phyloP scores from a whole-genome alignment of 2,329 filamentous ascomycete genomes.

The Harringtonia aguacate region DNA sequence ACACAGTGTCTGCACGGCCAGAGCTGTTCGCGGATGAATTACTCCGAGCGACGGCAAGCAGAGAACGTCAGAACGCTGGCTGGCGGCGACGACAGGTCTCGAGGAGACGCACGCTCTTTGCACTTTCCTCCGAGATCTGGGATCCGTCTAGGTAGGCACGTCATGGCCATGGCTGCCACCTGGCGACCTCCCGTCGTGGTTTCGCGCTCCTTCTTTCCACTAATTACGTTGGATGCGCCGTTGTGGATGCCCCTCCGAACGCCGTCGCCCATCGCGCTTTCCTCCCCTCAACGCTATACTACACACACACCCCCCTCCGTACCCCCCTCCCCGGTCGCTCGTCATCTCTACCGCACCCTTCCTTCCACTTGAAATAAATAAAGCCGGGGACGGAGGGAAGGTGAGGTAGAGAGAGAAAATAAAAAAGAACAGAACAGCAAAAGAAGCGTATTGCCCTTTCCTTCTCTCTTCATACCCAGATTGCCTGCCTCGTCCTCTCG shows the following conservation, averaged over 20 bases:
- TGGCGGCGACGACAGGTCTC: too few species aligned
- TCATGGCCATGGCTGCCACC: too few species aligned
- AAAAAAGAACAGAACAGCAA: background rate
- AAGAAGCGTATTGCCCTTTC: background rate
- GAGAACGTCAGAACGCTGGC: too few species aligned
- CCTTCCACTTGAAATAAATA: background rate
- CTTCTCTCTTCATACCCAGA: background rate
- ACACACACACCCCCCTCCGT: constrained; percentile 1
- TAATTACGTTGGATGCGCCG: background rate
- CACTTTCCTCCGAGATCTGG: too few species aligned
- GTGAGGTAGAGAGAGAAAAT: background rate
- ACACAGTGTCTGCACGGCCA: too few species aligned
- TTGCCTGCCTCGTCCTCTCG: constrained; percentile 6
- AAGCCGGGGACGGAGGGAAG: background rate
- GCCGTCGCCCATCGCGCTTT: constrained; percentile 1
- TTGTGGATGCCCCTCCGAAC: constrained; percentile 5
- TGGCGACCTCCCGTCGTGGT: too few species aligned
- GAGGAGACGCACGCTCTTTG: too few species aligned
- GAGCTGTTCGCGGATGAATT: too few species aligned
- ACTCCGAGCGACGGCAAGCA: too few species aligned
- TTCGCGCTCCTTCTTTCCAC: background rate
- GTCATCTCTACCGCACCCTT: constrained; percentile 8
- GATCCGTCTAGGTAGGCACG: too few species aligned
- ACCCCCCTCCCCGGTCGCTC: constrained; percentile 6
- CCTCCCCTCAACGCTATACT: background rate